phyloP scores from a whole-genome alignment of 495 filamentous ascomycete genomes.

The Trichodelitschia bisporula region DNA sequence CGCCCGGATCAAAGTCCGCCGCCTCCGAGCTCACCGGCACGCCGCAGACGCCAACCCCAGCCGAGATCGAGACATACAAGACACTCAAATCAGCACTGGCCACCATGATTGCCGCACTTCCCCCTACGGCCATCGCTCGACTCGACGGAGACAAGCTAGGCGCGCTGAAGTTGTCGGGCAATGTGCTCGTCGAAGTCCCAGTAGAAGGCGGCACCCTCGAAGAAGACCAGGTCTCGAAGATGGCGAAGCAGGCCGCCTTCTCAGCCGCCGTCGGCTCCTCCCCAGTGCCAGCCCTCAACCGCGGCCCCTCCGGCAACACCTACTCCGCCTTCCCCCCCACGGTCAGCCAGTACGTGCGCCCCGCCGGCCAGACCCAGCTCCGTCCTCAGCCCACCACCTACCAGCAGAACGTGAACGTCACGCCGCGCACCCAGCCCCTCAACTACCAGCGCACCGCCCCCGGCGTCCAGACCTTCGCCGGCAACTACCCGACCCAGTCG shows the following conservation, averaged over 20 bases:
- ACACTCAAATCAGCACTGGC: slow-evolving; percentile 46
- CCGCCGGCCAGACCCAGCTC: no score
- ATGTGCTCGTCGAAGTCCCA: slow-evolving; percentile 42
- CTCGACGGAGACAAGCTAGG: slow-evolving; percentile 63
- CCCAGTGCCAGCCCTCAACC: no score
- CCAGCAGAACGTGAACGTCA: no score
- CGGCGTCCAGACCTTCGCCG: no score
- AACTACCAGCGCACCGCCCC: no score
- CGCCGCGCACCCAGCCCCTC: no score
- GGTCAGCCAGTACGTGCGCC: no score
- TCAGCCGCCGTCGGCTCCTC: slow-evolving; percentile 7
- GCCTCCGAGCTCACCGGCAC: slow-evolving; percentile 20
- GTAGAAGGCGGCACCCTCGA: slow-evolving; percentile 67
- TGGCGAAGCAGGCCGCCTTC: slow-evolving; percentile 12
- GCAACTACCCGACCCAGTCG: no score
- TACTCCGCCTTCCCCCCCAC: no score
- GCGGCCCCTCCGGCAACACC: no score
- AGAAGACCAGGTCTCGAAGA: slow-evolving; percentile 37
- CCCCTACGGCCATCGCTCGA: slow-evolving; percentile 69
- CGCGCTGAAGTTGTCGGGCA: slow-evolving; percentile 62
- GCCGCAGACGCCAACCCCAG: slow-evolving; percentile 27
- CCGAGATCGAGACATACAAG: slow-evolving; percentile 52
- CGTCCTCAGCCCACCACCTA: no score
- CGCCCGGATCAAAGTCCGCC: slow-evolving; percentile 19
- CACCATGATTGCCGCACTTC: slow-evolving; percentile 46